A percentile compares a stretch with the other conserved stretches of the same genome.
Evolutionary conservation across 2,329 filamentous ascomycete genomes (phyloP).

Genomic region (Taxawa tesnikishii): DNA sequence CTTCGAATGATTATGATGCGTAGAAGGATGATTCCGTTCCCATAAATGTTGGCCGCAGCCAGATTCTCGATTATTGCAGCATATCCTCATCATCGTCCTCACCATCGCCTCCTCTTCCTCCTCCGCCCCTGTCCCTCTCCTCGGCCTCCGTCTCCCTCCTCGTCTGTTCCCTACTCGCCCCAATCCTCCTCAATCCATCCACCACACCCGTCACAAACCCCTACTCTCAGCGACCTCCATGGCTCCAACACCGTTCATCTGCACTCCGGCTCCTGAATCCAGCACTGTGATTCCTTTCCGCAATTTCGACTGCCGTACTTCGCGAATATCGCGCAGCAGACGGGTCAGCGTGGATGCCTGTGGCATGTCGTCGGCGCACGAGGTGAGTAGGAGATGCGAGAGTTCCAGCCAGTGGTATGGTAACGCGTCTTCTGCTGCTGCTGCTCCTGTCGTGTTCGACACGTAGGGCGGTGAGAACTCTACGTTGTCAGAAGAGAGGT

Average conservation of each 20-base stretch:
- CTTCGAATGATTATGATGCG: no score
- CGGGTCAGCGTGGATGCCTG: slow-evolving; percentile 62
- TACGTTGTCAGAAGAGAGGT: slow-evolving; percentile 14
- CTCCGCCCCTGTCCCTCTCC: slow-evolving; percentile 43
- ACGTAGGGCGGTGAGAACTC: slow-evolving; percentile 57
- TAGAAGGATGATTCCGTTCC: no score
- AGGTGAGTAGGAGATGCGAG: slow-evolving; percentile 73
- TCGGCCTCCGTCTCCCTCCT: slow-evolving; percentile 67
- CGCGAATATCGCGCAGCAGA: slow-evolving; percentile 67
- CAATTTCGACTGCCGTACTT: slow-evolving; percentile 84
- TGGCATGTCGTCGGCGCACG: slow-evolving; percentile 71
- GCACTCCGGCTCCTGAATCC: slow-evolving; percentile 59
- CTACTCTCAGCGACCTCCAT: slow-evolving; percentile 87
- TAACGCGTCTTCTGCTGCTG: slow-evolving; percentile 55
- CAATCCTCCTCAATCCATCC: slow-evolving; percentile 74
- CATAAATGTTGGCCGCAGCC: no score
- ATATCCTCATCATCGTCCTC: slow-evolving; percentile 52
- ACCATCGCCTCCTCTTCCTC: slow-evolving; percentile 27
- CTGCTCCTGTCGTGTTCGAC: slow-evolving; percentile 54
- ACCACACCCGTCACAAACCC: slow-evolving; percentile 74
- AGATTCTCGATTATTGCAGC: no score
- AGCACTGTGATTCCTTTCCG: slow-evolving; percentile 59
- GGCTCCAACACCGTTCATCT: slow-evolving; percentile 71
- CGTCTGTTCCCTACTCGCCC: slow-evolving; percentile 65
- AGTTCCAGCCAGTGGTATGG: slow-evolving; percentile 96